Base-by-base conservation (phyloP, 176 grass and related monocot species). In the Canna indica region DNA sequence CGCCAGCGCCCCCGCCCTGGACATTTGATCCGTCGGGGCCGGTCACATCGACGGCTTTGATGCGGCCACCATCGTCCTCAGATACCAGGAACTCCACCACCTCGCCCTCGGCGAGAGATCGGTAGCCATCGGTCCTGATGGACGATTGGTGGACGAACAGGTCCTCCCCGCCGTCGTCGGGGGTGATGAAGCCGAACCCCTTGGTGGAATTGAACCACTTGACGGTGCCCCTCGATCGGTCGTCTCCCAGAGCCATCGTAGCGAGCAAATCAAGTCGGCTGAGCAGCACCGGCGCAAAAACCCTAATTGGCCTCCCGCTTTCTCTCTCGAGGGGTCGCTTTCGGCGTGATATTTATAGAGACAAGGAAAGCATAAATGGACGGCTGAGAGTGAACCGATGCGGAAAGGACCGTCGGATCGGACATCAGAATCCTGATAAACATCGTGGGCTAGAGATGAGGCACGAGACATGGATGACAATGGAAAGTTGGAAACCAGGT, bases 201-300 rank as follows among this genome's bases (percentile, higher is more conserved):
- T 97, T 97, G n/a, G 84, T 83, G 36, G 85, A 82, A 69, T 91
- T 97, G 78, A 93, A 97, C 94, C 94, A 97, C 75, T 97, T 97
- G 33, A 97, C 94, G 28, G 84, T 87, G 0, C 94, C 89, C 15
- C 76, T 75, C 50, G 25, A 72, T 75, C 94, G 72, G 25, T 42
- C 25, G 15, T 47, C 25, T 64, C 77, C 74, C 84, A 72, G 45
- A 79, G 71, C 89, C 93, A 90, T 85, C 25, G 39, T 10, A 3
- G 30, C 74, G 53, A 38, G n/a, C n/a, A n/a, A n/a, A n/a, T n/a
- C n/a, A n/a, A n/a, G n/a, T n/a, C n/a, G n/a, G n/a, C n/a, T n/a
- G n/a, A n/a, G n/a, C n/a, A n/a, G n/a, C n/a, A n/a, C n/a, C n/a
- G n/a, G n/a, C n/a, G n/a, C n/a, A n/a, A n/a, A n/a, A n/a, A n/a